Base-by-base conservation (phyloP, 2,329 filamentous ascomycete species). In the Diatrype stigma region DNA sequence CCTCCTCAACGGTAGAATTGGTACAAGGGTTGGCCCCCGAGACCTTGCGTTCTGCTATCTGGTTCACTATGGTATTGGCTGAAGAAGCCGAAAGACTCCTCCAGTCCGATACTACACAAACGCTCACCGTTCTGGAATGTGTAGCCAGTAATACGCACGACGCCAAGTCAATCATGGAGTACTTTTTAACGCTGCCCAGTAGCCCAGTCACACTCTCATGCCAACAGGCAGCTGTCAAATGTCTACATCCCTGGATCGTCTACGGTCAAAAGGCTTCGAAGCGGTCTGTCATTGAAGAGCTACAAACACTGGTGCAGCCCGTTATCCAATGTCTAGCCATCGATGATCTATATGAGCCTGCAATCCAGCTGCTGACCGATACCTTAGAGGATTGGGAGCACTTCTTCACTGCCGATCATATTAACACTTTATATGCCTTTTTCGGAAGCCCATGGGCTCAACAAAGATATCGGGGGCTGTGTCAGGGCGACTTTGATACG, bases 231-330 rank as follows among this genome's bases (percentile, higher is more conserved):
- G 73, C 79, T 11, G 77, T 87, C 56, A 76, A 71, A 59, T 85
- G 81, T 60, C 75, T 85, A 48, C 82, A 86, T 71, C 83, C 85
- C 4, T 93, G 88, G 87, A 78, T 90, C 30, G 77, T 82, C 58
- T 91, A 90, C 62, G 85, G 84, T 5, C 86, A 90, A 60, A 79
- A 81, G 32, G 76, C 79, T 3, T 76, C 79, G 44, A 78, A 80
- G 32, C 77, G 77, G 16, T 73, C 79, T 16, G 73, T 87, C 30
- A 71, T 87, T 2, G 71, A 77, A 17, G 74, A 81, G 17, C 73
- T 92, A 14, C 80, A 80, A 30, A 73, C 77, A 2, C 70, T 90
- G 3, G 76, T 86, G 2, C 74, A 78, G 28, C 74, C 79, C 3
- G 78, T 83, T 21, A 78, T 90, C 22, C 69, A 77, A 23, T 85